These are phyloP conservation scores for Chrysoporthe austroafricana DNA, from an alignment of 2,329 filamentous ascomycete species.

Conservation along the genomic window DNA sequence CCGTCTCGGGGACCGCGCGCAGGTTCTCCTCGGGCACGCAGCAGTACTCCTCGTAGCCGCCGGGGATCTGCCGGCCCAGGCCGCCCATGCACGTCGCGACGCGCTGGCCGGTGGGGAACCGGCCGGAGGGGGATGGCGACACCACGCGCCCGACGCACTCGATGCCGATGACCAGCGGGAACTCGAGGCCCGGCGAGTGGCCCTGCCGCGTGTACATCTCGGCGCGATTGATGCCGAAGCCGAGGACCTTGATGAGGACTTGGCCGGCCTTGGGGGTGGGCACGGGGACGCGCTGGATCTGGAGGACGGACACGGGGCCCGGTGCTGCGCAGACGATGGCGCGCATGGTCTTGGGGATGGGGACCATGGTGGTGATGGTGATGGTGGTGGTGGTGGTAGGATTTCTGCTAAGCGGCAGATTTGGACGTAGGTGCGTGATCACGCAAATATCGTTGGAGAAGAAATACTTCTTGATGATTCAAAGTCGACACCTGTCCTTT, in stretches of 20 bases:
- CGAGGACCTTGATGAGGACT: conserved; percentile 47
- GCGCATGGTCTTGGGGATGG: conserved; percentile 43
- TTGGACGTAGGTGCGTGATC: too few species aligned
- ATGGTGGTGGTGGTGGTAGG: not conserved
- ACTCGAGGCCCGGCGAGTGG: conserved; percentile 43
- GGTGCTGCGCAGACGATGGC: conserved; percentile 46
- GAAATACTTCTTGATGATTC: too few species aligned
- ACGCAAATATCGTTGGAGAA: too few species aligned
- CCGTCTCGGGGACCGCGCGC: conserved; percentile 37
- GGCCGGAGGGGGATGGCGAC: conserved; percentile 32
- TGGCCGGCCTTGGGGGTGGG: conserved; percentile 42
- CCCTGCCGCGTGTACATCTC: conserved; percentile 52
- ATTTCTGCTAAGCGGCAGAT: not conserved
- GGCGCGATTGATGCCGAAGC: conserved; percentile 50
- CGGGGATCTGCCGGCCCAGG: conserved; percentile 50
- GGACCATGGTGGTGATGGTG: conserved; percentile 19
- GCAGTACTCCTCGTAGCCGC: conserved; percentile 54
- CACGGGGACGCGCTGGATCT: conserved; percentile 42
- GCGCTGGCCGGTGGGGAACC: conserved; percentile 44
- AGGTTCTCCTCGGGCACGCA: conserved; percentile 47
- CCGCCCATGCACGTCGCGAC: conserved; percentile 55
- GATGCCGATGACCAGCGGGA: conserved; percentile 51
- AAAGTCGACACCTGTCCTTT: too few species aligned
- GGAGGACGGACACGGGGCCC: conserved; percentile 45
- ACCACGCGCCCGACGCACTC: conserved; percentile 49